These are phyloP conservation scores for Yamadazyma paraphyllophila DNA, from an alignment of 805 yeast species.

Conservation along the genomic window DNA sequence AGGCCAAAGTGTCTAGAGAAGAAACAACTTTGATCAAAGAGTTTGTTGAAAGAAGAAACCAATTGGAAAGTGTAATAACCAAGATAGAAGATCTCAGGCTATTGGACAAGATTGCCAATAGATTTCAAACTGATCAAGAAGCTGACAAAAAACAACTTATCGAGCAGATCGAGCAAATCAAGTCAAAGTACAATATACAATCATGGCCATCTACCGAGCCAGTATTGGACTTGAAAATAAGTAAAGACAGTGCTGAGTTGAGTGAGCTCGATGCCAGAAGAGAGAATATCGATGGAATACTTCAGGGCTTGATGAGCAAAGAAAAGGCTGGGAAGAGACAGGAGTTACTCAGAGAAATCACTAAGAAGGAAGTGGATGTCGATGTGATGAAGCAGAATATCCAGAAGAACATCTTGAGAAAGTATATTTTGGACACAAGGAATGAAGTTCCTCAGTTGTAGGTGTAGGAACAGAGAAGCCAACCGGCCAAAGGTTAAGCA, in stretches of 20 bases:
- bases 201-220: conserved; percentile 44
- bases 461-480: background rate
- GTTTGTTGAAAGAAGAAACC: conserved; percentile 47
- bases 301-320: conserved; percentile 31
- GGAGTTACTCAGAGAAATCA: conserved; percentile 19
- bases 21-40: conserved; percentile 55
- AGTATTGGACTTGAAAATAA: conserved; percentile 32
- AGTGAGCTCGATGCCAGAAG: conserved; percentile 27
- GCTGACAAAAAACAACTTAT: conserved; percentile 15
- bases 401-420: conserved; percentile 67
- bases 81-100: conserved; percentile 38
- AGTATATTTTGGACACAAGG: conserved; percentile 46
- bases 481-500: too few species aligned
- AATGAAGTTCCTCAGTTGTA: conserved; percentile 22
- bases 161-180: conserved; percentile 34
- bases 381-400: conserved; percentile 34
- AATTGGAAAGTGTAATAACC: conserved; percentile 24
- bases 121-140: conserved; percentile 22
- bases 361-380: conserved; percentile 17
- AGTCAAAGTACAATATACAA: conserved; percentile 34
- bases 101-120: conserved; percentile 30
- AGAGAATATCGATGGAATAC: conserved; percentile 26
- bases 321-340: conserved; percentile 22
- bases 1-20: conserved; percentile 61
- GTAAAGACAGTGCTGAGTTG: conserved; percentile 22